These are phyloP conservation scores for Aureobasidium sp. DNA, from an alignment of 2,329 filamentous ascomycete genomes.

Conservation along the genomic window DNA sequence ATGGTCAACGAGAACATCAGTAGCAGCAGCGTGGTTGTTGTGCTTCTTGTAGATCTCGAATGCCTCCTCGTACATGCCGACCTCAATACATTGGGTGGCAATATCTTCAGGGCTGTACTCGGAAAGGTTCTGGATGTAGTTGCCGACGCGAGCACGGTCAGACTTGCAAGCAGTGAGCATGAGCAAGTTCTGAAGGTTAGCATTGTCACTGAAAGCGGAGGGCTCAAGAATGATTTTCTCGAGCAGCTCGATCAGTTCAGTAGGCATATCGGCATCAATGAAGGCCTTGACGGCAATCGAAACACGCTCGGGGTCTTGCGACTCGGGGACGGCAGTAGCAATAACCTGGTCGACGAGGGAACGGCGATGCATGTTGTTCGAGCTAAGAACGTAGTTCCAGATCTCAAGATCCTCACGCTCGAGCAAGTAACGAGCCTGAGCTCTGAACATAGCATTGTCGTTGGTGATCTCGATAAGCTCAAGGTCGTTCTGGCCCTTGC, in stretches of 20 bases:
- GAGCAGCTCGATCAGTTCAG: slow-evolving; percentile 90
- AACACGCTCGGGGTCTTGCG: slow-evolving; percentile 87
- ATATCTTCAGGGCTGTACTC: slow-evolving; percentile 90
- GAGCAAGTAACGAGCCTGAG: slow-evolving; percentile 90
- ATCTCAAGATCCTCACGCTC: slow-evolving; percentile 85
- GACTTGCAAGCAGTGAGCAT: slow-evolving; percentile 96
- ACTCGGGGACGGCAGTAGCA: slow-evolving; percentile 88
- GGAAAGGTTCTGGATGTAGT: slow-evolving; percentile 88
- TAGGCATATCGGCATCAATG: slow-evolving; percentile 81
- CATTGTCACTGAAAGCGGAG: slow-evolving; percentile 96
- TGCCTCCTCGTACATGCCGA: slow-evolving; percentile 91
- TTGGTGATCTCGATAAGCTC: slow-evolving; percentile 98
- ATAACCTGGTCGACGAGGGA: slow-evolving; percentile 95
- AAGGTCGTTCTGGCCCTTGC: slow-evolving; percentile 93
- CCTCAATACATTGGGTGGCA: slow-evolving; percentile 84
- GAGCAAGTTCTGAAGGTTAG: slow-evolving; percentile 89
- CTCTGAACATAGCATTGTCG: slow-evolving; percentile 99
- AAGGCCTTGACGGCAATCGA: slow-evolving; percentile 91
- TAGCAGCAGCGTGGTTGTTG: slow-evolving; percentile 76
- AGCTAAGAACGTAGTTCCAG: slow-evolving; percentile 89
- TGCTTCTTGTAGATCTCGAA: slow-evolving; percentile 99
- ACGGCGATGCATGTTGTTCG: slow-evolving; percentile 91
- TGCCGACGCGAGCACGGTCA: slow-evolving; percentile 89
- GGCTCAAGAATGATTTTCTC: slow-evolving; percentile 99
- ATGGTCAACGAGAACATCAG: slow-evolving; percentile 88